Evolutionary conservation across 2,329 filamentous ascomycete species (phyloP).

Genomic region (Diplodia seriata): DNA sequence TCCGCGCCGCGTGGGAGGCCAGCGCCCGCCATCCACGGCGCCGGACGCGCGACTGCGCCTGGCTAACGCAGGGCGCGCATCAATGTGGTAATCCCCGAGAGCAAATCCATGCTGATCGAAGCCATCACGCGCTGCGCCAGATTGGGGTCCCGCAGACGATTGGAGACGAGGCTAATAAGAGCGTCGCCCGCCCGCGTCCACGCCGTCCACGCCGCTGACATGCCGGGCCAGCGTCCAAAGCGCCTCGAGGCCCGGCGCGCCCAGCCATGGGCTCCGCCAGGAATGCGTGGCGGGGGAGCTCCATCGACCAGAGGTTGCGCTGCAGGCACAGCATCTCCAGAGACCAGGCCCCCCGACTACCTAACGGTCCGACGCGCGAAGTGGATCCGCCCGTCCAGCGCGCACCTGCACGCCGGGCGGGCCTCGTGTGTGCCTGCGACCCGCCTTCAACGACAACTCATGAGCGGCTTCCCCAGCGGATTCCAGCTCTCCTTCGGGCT

Average conservation of each 20-base stretch:
- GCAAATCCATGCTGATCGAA: constrained; percentile 25
- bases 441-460: background rate
- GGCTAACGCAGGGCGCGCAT: constrained; percentile 26
- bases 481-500: background rate
- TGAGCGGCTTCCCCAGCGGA: background rate
- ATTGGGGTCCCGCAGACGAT: constrained; percentile 11
- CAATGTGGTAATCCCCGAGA: constrained; percentile 25
- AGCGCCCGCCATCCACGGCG: constrained; percentile 12
- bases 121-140: constrained; percentile 30
- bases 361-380: constrained; percentile 32
- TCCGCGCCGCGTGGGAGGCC: background rate
- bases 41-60: constrained; percentile 15
- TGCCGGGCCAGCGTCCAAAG: background rate
- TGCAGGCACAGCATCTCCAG: constrained; percentile 17
- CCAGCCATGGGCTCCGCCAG: background rate
- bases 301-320: background rate
- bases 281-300: constrained; percentile 2
- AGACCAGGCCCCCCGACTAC: constrained; percentile 20
- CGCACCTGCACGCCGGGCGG: background rate
- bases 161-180: constrained; percentile 21
- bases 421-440: constrained; percentile 20
- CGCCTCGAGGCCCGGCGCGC: background rate
- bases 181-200: constrained; percentile 8
- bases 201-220: constrained; percentile 13
- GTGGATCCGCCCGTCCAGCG: constrained; percentile 27